These are phyloP conservation scores for Septoria linicola DNA, from an alignment of 2,329 filamentous ascomycete species.

Conservation along the genomic window DNA sequence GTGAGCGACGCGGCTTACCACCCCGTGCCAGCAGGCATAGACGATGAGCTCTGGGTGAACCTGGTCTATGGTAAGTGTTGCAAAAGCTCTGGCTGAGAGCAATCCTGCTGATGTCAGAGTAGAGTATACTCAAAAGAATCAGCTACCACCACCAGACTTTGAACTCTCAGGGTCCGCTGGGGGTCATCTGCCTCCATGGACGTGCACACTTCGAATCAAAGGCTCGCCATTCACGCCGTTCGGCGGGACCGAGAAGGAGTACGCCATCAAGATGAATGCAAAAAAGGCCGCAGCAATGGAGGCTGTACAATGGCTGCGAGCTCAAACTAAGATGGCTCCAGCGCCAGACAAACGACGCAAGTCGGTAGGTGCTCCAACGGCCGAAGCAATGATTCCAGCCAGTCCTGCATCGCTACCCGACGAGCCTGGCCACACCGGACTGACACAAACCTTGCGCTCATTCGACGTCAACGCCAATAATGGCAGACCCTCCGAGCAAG, in stretches of 20 bases:
- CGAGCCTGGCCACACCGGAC: constrained; percentile 9
- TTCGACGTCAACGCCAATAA: constrained; percentile 9
- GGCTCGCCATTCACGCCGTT: constrained; percentile 35
- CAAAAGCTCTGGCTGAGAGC: background rate
- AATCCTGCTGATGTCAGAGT: constrained; percentile 20
- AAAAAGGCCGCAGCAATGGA: constrained; percentile 43
- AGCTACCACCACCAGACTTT: constrained; percentile 38
- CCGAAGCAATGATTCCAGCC: background rate
- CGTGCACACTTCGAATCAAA: constrained; percentile 23
- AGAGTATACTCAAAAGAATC: constrained; percentile 30
- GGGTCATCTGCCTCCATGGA: constrained; percentile 18
- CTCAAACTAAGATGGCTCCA: constrained; percentile 30
- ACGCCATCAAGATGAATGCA: constrained; percentile 44
- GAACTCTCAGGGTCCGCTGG: constrained; percentile 38
- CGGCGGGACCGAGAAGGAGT: constrained; percentile 38
- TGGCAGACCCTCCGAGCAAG: constrained; percentile 18
- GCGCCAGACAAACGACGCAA: constrained; percentile 17
- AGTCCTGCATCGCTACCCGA: background rate
- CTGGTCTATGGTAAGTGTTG: constrained; percentile 34
- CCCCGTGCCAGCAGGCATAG: constrained; percentile 17
- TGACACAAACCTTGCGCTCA: constrained; percentile 15
- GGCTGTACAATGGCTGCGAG: constrained; percentile 45
- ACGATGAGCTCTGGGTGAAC: constrained; percentile 41
- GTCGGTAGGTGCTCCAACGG: constrained; percentile 21
- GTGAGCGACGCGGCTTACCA: constrained; percentile 1